These are phyloP conservation scores for Yamadazyma paraphyllophila DNA, from an alignment of 805 yeast genomes.

Conservation along the genomic window DNA sequence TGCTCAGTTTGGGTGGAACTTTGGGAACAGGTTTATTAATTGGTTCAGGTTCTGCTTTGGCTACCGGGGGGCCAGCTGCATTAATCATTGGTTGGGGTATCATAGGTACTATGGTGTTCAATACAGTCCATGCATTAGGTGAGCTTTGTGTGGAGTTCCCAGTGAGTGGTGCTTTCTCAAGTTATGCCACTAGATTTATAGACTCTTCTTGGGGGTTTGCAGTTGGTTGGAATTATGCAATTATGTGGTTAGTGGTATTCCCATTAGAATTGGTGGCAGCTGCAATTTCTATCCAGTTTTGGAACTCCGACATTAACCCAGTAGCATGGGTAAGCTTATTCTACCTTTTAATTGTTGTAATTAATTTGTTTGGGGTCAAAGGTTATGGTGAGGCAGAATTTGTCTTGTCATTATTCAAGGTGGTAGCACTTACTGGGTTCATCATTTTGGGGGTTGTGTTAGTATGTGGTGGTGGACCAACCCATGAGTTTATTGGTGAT, in stretches of 20 bases:
- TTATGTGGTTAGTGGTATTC: constrained; percentile 37
- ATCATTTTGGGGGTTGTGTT: constrained; percentile 34
- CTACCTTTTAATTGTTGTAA: constrained; percentile 25
- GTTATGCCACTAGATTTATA: constrained; percentile 36
- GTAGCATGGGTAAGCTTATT: constrained; percentile 38
- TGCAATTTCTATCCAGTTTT: constrained; percentile 34
- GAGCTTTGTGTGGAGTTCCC: constrained; percentile 55
- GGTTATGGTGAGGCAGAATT: constrained; percentile 41
- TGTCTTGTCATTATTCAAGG: constrained; percentile 28
- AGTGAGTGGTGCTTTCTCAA: constrained; percentile 40
- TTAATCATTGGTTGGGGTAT: constrained; percentile 54
- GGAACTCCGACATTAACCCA: constrained; percentile 35
- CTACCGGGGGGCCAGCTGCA: constrained; percentile 44
- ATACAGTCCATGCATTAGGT: constrained; percentile 62
- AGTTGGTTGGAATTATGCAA: constrained; percentile 38
- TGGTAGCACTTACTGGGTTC: constrained; percentile 36
- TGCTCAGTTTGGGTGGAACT: constrained; percentile 71
- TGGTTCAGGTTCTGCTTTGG: constrained; percentile 45
- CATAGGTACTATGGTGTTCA: constrained; percentile 56
- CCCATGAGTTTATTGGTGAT: constrained; percentile 33
- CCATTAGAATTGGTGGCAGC: constrained; percentile 41
- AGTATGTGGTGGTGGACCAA: constrained; percentile 41
- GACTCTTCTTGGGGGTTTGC: constrained; percentile 42
- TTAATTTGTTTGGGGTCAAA: constrained; percentile 36
- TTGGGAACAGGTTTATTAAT: constrained; percentile 61